Percentiles rank a stretch among this genome's conserved stretches.
These are phyloP conservation scores for Pseudopithomyces chartarum DNA, from an alignment of 2,329 filamentous ascomycete genomes.

Conservation along the genomic window DNA sequence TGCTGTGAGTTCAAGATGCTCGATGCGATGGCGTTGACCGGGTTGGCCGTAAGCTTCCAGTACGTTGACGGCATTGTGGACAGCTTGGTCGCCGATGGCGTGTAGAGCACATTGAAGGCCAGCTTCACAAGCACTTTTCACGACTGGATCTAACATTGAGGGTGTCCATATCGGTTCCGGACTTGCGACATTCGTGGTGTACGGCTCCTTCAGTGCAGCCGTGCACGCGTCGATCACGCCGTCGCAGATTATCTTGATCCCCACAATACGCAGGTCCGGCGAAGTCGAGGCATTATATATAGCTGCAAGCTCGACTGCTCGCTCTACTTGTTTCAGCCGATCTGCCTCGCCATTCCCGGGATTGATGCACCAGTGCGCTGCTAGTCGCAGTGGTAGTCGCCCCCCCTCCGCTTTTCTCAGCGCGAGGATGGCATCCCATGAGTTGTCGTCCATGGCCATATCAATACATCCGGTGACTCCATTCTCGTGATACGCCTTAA, in stretches of 20 bases:
- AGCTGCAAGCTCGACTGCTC: slow-evolving; percentile 54
- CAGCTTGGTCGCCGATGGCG: slow-evolving; percentile 67
- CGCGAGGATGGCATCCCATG: slow-evolving; percentile 57
- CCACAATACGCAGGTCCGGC: slow-evolving; percentile 59
- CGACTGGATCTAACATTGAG: slow-evolving; percentile 58
- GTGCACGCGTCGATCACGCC: slow-evolving; percentile 70
- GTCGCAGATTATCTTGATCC: slow-evolving; percentile 69
- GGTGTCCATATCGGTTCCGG: slow-evolving; percentile 61
- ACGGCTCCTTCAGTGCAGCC: slow-evolving; percentile 64
- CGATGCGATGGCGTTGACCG: slow-evolving; percentile 63
- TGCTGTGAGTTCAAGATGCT: slow-evolving; percentile 66
- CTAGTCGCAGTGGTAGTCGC: slow-evolving; percentile 54
- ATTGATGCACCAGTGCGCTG: slow-evolving; percentile 61
- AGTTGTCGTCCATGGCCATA: slow-evolving; percentile 64
- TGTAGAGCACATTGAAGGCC: slow-evolving; percentile 67
- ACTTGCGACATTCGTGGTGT: slow-evolving; percentile 53
- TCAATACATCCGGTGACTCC: slow-evolving; percentile 63
- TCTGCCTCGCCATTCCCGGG: slow-evolving; percentile 53
- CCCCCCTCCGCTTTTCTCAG: slow-evolving; percentile 40
- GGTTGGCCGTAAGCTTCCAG: slow-evolving; percentile 52
- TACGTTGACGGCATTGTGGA: slow-evolving; percentile 62
- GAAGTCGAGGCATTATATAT: slow-evolving; percentile 52
- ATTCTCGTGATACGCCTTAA: slow-evolving; percentile 54
- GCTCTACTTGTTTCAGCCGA: slow-evolving; percentile 56
- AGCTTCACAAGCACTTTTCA: slow-evolving; percentile 58